A percentile compares a stretch with the other conserved stretches of the same genome.
Conservation (phyloP, 1,284 basidiomycete species). For the Ganoderma meredithae region DNA sequence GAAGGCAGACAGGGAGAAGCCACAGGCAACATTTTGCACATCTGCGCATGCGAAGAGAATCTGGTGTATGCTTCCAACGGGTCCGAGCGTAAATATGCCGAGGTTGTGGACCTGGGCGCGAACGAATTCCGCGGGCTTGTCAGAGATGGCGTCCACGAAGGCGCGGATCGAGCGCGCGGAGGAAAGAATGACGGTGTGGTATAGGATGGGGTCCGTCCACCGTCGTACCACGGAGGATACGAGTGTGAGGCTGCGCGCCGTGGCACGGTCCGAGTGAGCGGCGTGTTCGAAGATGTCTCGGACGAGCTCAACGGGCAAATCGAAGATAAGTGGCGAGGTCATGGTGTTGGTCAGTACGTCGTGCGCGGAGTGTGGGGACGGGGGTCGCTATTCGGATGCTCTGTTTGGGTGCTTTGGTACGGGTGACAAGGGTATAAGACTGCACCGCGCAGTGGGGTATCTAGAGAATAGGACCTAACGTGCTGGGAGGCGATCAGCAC, state of each 20-base stretch:
- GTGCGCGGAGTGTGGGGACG: not conserved
- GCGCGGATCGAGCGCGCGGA: slow-evolving; percentile 42
- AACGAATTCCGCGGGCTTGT: slow-evolving; percentile 39
- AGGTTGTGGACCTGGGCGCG: slow-evolving; percentile 39
- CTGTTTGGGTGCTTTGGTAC: not conserved
- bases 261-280: slow-evolving; percentile 38
- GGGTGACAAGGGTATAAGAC: slow-evolving; percentile 25
- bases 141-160: slow-evolving; percentile 43
- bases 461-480: slow-evolving; percentile 11
- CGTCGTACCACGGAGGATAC: slow-evolving; percentile 44
- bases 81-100: slow-evolving; percentile 46
- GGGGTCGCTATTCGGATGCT: not conserved
- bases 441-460: slow-evolving; percentile 20
- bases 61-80: slow-evolving; percentile 43
- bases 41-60: slow-evolving; percentile 44
- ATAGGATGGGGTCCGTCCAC: slow-evolving; percentile 48
- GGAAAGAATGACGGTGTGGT: slow-evolving; percentile 48
- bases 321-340: slow-evolving; percentile 35
- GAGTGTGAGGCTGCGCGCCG: slow-evolving; percentile 44
- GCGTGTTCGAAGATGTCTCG: slow-evolving; percentile 47
- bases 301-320: slow-evolving; percentile 48
- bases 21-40: slow-evolving; percentile 47
- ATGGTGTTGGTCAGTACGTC: slow-evolving; percentile 7
- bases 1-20: slow-evolving; percentile 45
- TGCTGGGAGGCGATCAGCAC: slow-evolving; percentile 17